Base-by-base conservation (phyloP, 192 early-diverging fungal genomes). In the Gorgonomyces haynaldii region DNA sequence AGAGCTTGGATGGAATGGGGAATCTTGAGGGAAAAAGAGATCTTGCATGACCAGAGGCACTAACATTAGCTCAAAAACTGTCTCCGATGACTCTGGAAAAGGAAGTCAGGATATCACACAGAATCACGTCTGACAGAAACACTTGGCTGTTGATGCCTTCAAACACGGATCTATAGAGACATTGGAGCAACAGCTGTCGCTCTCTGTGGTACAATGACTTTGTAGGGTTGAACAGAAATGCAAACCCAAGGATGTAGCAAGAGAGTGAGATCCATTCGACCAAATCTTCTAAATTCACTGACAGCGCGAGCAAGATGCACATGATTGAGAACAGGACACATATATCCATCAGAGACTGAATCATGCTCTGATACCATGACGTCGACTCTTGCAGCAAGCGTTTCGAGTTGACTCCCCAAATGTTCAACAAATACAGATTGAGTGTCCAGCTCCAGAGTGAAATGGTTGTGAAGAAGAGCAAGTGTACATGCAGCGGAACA, bases 61-160 rank as follows among this genome's bases (percentile, higher is more conserved):
- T 15, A 9, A 34, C 32, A 34, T 15, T 9, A 9, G 10, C 32
- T 34, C 32, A 9, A 34, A 34, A 34, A 34, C 32, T 50, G 57
- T 96, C 94, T 8, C 87, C 85, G 45, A 95, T 69, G 15, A 91
- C 84, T 37, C 84, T 77, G 1, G 91, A 85, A 61, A 88, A 95
- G 45, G 85, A 89, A 0, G 92, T 96, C 63, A 98, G 56, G 23
- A 96, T 86, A 76, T 98, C 95, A 0, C 92, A 91, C 40, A 98
- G 63, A 26, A 98, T 81, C 21, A 92, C 74, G 51, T 98, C 95
- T 47, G 61, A 65, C 38, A 74, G 69, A 16, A 58, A 45, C 0
- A 74, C 67, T 1, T 52, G 19, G 15, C 64, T 63, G 12, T 25
- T 2, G 4, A 74, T 21, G 1, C 9, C 48, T 29, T 9, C 8